Evolutionary conservation across 148 eudicot species (phyloP).

Genomic region (Nyssa sinensis): DNA sequence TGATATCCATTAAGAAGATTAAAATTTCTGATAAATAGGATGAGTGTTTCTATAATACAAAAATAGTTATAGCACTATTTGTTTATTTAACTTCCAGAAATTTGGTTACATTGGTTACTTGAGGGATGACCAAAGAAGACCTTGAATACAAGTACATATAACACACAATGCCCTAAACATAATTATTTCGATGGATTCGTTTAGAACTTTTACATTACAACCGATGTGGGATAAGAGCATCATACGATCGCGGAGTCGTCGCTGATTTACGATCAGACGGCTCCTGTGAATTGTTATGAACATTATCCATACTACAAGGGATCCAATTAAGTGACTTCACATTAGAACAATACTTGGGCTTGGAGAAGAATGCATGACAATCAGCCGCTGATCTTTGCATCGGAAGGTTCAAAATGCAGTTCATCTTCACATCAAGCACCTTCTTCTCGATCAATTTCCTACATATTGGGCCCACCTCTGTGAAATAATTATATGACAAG

Average conservation of each 20-base stretch:
- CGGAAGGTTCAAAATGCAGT: neutral
- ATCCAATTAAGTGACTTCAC: neutral
- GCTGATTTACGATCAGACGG: neutral
- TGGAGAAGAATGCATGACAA: neutral
- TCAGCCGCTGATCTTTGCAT: neutral
- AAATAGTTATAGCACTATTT: too few species aligned
- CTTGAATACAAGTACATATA: too few species aligned
- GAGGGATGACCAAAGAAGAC: too few species aligned
- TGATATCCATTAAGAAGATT: too few species aligned
- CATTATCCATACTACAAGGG: neutral
- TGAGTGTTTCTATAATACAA: too few species aligned
- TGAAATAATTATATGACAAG: neutral
- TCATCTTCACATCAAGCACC: neutral
- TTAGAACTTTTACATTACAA: too few species aligned
- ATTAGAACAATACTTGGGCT: neutral
- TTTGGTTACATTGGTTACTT: too few species aligned
- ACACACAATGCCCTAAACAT: too few species aligned
- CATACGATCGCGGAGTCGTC: neutral
- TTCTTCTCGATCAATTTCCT: neutral
- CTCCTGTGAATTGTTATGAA: neutral
- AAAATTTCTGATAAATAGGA: too few species aligned
- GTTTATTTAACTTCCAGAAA: too few species aligned
- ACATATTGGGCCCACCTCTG: neutral
- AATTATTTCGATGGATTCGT: too few species aligned
- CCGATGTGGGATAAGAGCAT: neutral